Conservation (phyloP, 495 filamentous ascomycete genomes). For the Gamarada debralockiae region DNA sequence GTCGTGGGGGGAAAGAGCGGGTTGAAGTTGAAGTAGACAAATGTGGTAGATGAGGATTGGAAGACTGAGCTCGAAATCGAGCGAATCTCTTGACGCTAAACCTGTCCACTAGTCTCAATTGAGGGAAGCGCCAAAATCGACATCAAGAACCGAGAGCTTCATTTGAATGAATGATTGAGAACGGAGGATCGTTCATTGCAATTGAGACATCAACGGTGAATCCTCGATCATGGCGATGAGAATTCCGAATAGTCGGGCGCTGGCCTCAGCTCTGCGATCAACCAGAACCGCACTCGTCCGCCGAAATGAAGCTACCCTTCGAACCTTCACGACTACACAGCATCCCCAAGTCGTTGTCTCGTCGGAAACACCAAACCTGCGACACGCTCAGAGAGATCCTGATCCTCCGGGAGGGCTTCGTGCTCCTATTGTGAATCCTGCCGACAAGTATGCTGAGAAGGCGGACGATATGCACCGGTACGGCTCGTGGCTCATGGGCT, state of each 20-base stretch:
- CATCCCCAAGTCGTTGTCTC: conserved; percentile 40
- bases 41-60: not conserved
- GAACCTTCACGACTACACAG: conserved; percentile 18
- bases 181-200: conserved; percentile 23
- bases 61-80: not conserved
- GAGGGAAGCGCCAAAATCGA: no score
- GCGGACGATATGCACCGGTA: conserved; percentile 84
- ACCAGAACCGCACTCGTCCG: conserved; percentile 36
- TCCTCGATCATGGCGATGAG: conserved; percentile 61
- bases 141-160: no score
- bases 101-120: no score
- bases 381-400: conserved; percentile 27
- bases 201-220: conserved; percentile 34
- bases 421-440: conserved; percentile 81
- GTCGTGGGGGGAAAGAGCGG: no score
- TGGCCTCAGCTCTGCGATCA: conserved; percentile 56
- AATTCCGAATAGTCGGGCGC: conserved; percentile 57
- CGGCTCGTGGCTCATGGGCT: conserved; percentile 93
- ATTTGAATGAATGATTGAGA: not conserved
- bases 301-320: conserved; percentile 12
- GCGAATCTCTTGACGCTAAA: no score
- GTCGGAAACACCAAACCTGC: conserved; percentile 57
- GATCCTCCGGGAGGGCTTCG: conserved; percentile 19
- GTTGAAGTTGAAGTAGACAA: no score
- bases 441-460: conserved; percentile 86